These are phyloP conservation scores for Diplodia corticola DNA, from an alignment of 2,329 filamentous ascomycete species.

Conservation along the genomic window DNA sequence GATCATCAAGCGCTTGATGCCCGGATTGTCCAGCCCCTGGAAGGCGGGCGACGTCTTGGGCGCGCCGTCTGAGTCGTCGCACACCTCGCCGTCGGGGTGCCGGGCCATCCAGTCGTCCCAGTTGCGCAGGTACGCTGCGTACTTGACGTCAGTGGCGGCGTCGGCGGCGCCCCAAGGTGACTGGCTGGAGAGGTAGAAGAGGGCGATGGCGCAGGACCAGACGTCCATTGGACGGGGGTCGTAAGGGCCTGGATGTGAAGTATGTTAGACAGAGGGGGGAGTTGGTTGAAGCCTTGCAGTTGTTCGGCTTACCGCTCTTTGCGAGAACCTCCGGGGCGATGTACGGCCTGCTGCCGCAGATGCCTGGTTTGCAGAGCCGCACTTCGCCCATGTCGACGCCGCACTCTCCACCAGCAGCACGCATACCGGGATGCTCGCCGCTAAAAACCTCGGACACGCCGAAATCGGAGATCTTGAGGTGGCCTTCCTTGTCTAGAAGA, in stretches of 20 bases:
- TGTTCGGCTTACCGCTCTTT: slow-evolving; percentile 51
- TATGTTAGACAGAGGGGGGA: not conserved
- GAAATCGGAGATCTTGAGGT: slow-evolving; percentile 90
- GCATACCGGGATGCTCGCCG: slow-evolving; percentile 74
- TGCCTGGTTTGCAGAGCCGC: slow-evolving; percentile 72
- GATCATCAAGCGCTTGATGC: slow-evolving; percentile 69
- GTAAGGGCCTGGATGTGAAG: slow-evolving; percentile 48
- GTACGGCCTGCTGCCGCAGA: slow-evolving; percentile 83
- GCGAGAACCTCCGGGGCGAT: slow-evolving; percentile 81
- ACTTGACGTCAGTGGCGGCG: slow-evolving; percentile 52
- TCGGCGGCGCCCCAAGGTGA: slow-evolving; percentile 76
- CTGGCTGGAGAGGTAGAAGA: slow-evolving; percentile 77
- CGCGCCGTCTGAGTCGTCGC: slow-evolving; percentile 49
- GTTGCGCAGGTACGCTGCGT: slow-evolving; percentile 63
- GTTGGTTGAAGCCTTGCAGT: no score
- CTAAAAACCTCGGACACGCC: slow-evolving; percentile 85
- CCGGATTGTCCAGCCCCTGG: slow-evolving; percentile 62
- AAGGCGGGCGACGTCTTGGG: slow-evolving; percentile 68
- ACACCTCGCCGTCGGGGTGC: slow-evolving; percentile 53
- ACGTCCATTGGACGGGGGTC: slow-evolving; percentile 81
- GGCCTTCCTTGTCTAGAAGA: slow-evolving; percentile 73
- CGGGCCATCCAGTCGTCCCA: slow-evolving; percentile 69
- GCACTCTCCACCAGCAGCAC: slow-evolving; percentile 71
- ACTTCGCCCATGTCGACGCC: slow-evolving; percentile 71
- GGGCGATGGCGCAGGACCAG: slow-evolving; percentile 81